A percentile compares a stretch with the other conserved stretches of the same genome.
Conservation (phyloP, 139 green algal genomes). For the Chlamydomonas urium region DNA sequence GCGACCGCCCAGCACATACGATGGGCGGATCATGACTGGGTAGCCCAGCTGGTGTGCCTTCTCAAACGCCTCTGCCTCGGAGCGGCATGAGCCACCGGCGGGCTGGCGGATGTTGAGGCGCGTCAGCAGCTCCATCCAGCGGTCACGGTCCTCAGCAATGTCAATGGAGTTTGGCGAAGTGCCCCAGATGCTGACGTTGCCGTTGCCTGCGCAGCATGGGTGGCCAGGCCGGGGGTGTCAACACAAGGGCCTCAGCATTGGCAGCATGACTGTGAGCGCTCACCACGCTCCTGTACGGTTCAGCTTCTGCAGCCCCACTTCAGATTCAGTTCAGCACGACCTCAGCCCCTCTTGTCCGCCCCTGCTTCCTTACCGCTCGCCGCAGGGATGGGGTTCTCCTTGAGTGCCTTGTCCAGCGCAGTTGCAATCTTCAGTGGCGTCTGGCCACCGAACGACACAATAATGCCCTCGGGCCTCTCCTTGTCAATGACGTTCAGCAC, state of each 20-base stretch:
- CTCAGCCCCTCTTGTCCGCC: too few species aligned
- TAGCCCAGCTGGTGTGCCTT: slow-evolving; percentile 85
- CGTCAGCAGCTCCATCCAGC: slow-evolving; percentile 75
- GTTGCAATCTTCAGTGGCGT: slow-evolving; percentile 92
- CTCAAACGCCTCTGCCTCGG: slow-evolving; percentile 70
- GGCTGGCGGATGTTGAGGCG: slow-evolving; percentile 86
- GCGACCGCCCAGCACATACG: slow-evolving; percentile 94
- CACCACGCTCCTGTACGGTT: too few species aligned
- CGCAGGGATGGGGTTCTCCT: slow-evolving; percentile 68
- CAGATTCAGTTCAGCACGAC: too few species aligned
- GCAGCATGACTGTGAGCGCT: too few species aligned
- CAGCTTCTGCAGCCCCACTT: too few species aligned
- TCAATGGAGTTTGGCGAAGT: slow-evolving; percentile 94
- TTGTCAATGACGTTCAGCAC: slow-evolving; percentile 96
- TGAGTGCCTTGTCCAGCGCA: slow-evolving; percentile 71
- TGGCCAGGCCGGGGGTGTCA: too few species aligned
- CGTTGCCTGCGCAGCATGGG: slow-evolving; percentile 56
- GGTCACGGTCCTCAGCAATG: slow-evolving; percentile 93
- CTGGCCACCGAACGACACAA: slow-evolving; percentile 99
- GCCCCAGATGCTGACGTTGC: slow-evolving; percentile 91
- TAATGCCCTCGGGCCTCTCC: slow-evolving; percentile 96
- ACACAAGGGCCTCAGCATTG: too few species aligned
- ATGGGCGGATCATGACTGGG: slow-evolving; percentile 96
- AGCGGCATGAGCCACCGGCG: slow-evolving; percentile 36
- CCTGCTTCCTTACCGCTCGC: slow-evolving; percentile 32